Evolutionary conservation across 2,329 filamentous ascomycete genomes (phyloP).

Genomic region (Aspergillus sp.): DNA sequence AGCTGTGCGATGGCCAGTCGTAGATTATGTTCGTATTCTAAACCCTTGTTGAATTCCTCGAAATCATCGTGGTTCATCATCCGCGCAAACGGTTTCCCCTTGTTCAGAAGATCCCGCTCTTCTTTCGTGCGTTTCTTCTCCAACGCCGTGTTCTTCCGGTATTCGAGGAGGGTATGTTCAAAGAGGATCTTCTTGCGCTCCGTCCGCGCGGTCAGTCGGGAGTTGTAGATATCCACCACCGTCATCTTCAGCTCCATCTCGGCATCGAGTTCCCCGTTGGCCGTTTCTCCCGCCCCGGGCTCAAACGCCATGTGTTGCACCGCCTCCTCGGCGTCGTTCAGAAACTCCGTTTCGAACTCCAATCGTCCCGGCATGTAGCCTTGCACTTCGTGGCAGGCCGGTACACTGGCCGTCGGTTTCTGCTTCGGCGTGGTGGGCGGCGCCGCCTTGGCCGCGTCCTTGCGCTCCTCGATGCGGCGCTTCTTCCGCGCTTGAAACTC

Average conservation of each 20-base stretch:
- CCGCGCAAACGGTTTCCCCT: constrained; percentile 90
- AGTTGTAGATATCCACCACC: constrained; percentile 98
- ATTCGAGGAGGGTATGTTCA: constrained; percentile 90
- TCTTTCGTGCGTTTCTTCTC: constrained; percentile 98
- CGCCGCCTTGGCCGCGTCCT: constrained; percentile 81
- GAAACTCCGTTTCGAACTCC: constrained; percentile 96
- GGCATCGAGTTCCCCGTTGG: constrained; percentile 83
- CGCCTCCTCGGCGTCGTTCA: constrained; percentile 96
- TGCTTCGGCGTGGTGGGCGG: constrained; percentile 84
- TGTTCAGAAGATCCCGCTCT: constrained; percentile 85
- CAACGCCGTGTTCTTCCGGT: constrained; percentile 80
- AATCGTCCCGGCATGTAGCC: constrained; percentile 97
- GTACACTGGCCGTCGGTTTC: constrained; percentile 93
- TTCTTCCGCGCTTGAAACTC: constrained; percentile 94
- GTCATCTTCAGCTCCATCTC: constrained; percentile 98
- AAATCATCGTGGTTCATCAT: constrained; percentile 97
- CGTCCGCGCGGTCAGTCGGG: constrained; percentile 81
- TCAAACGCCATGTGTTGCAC: constrained; percentile 99
- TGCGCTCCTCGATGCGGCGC: constrained; percentile 84
- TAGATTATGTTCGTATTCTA: constrained; percentile 88
- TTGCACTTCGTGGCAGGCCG: constrained; percentile 95
- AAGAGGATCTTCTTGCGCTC: constrained; percentile 97
- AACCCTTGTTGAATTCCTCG: constrained; percentile 76
- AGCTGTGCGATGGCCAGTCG: constrained; percentile 85
- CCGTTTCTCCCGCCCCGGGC: constrained; percentile 88